Evolutionary conservation across 352 stramenopile species (phyloP), one percentile per base, ranked within the genome.

Genomic region (Phytopythium montanum): DNA sequence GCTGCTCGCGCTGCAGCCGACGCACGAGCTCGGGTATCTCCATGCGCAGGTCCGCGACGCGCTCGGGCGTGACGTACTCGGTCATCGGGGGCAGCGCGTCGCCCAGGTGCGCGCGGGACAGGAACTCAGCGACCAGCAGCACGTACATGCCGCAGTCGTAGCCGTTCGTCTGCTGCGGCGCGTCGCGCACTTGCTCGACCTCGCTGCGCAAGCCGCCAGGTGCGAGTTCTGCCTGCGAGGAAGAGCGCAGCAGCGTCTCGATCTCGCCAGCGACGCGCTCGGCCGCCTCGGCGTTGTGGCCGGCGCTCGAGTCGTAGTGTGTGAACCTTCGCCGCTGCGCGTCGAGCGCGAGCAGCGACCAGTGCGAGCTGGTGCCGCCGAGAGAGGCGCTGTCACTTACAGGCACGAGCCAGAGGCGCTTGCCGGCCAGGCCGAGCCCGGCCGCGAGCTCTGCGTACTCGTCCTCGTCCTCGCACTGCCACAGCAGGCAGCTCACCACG

Each of bases 71-170:
- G 13, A 72, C 76, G 56, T 84, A 87, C 34, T 70, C 69, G 3
- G 60, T n/a, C n/a, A 91, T 48, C 19, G 49, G 54, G 8, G 28
- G 33, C 14, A 31, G 42, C 13, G 48, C 29, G 25, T 61, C 45
- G 13, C 53, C 18, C 19, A 61, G 58, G 29, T 80, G 55, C 54
- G 73, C 59, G 6, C 60, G 64, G 26, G 66, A 84, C 25, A 92
- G 63, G 38, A 72, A 92, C 54, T 93, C 83, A 28, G 85, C 79
- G 36, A 81, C 54, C 2, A 85, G 38, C 42, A 92, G 72, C 56
- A 91, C 83, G 59, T 89, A 93, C 73, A 93, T 75, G 34, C 85
- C 85, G 60, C 85, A 95, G 62, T 95, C 83, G 64, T 85, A 91
- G 23, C 80, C 73, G 54, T 95, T 95, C 38, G 64, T 61, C 55